These are phyloP conservation scores for Moniliella sp. DNA, from an alignment of 1,284 basidiomycete species.

Conservation along the genomic window DNA sequence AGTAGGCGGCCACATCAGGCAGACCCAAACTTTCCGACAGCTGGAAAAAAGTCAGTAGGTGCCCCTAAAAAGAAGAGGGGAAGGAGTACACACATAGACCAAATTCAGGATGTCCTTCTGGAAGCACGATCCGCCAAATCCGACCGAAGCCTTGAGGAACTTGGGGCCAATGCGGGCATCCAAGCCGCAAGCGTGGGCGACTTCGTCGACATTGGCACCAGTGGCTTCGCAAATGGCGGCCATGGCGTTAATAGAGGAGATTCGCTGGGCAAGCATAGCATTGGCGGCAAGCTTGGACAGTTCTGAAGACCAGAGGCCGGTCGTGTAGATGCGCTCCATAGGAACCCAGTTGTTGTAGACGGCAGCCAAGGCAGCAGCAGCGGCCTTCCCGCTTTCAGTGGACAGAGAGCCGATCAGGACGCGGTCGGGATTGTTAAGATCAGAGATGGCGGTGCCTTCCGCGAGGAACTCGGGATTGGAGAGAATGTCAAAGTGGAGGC, in stretches of 20 bases:
- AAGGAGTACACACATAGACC: slow-evolving; percentile 67
- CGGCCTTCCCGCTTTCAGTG: slow-evolving; percentile 58
- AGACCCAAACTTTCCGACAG: slow-evolving; percentile 67
- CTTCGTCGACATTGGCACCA: slow-evolving; percentile 93
- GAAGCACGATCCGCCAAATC: slow-evolving; percentile 98
- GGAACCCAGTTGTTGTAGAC: slow-evolving; percentile 94
- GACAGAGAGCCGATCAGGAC: slow-evolving; percentile 90
- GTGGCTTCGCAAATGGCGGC: slow-evolving; percentile 99
- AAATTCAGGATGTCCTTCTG: slow-evolving; percentile 74
- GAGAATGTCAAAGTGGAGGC: slow-evolving; percentile 82
- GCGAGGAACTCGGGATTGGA: slow-evolving; percentile 98
- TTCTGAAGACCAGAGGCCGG: slow-evolving; percentile 95
- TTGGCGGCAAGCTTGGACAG: slow-evolving; percentile 95
- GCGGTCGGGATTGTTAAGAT: slow-evolving; percentile 72
- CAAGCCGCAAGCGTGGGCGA: slow-evolving; percentile 75
- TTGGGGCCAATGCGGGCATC: slow-evolving; percentile 81
- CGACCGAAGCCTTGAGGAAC: slow-evolving; percentile 80
- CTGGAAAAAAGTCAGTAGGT: slow-evolving; percentile 38
- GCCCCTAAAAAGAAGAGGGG: too few relatives aligned
- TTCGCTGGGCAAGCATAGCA: slow-evolving; percentile 82
- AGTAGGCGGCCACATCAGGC: slow-evolving; percentile 92
- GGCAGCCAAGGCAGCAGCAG: slow-evolving; percentile 51
- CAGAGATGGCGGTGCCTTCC: slow-evolving; percentile 80
- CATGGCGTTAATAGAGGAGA: slow-evolving; percentile 90
- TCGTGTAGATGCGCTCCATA: slow-evolving; percentile 63